A percentile compares a stretch with the other conserved stretches of the same genome.
Evolutionary conservation across 2,329 filamentous ascomycete genomes (phyloP).

Genomic region (Hymenoscyphus occultus): DNA sequence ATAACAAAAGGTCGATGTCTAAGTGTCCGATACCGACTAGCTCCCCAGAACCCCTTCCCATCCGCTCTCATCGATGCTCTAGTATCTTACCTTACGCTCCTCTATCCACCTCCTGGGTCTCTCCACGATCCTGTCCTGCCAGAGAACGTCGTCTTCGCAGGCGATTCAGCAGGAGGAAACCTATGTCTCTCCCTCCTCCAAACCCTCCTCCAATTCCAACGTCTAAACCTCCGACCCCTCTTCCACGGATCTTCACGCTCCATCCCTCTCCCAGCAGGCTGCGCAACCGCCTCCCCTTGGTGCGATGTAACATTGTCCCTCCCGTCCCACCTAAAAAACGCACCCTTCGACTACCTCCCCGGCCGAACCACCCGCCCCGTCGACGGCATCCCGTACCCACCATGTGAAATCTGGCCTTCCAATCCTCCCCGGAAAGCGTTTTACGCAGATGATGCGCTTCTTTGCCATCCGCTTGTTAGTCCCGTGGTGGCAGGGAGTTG

Average conservation of each 20-base stretch:
- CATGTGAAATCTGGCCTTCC: constrained; percentile 57
- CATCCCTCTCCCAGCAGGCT: constrained; percentile 65
- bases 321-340: constrained; percentile 52
- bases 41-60: constrained; percentile 73
- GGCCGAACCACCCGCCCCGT: constrained; percentile 36
- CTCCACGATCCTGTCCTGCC: constrained; percentile 64
- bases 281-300: constrained; percentile 66
- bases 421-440: constrained; percentile 51
- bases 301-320: constrained; percentile 64
- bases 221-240: constrained; percentile 45
- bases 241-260: constrained; percentile 60
- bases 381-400: constrained; percentile 38
- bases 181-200: constrained; percentile 65
- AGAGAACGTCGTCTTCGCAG: constrained; percentile 65
- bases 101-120: constrained; percentile 67
- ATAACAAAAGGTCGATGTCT: constrained; percentile 60
- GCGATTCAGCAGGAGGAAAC: constrained; percentile 73
- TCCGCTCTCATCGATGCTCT: constrained; percentile 70
- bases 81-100: constrained; percentile 64
- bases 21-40: constrained; percentile 66
- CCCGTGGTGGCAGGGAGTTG: constrained; percentile 59
- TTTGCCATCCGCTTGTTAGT: constrained; percentile 66
- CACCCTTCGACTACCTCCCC: constrained; percentile 62
- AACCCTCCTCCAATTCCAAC: constrained; percentile 61
- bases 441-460: constrained; percentile 53